These are phyloP conservation scores for Pulveroboletus sp. DNA, from an alignment of 768 basidiomycete genomes.

Conservation along the genomic window DNA sequence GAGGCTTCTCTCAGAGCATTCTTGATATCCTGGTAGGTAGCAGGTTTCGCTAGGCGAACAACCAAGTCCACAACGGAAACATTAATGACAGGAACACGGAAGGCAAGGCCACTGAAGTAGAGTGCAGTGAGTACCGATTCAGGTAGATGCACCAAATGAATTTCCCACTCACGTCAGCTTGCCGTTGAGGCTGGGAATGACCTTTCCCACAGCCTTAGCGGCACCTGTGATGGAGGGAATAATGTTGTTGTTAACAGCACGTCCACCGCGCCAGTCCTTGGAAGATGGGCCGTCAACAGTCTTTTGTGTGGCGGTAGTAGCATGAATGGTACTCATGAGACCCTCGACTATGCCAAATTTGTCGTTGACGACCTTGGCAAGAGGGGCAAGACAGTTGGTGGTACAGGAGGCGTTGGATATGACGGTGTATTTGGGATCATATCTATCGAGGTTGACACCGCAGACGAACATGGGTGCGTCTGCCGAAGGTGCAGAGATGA, in stretches of 20 bases:
- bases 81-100: constrained; percentile 96
- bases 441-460: constrained; percentile 92
- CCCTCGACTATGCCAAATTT: constrained; percentile 95
- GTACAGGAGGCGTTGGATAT: constrained; percentile 99
- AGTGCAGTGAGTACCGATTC: constrained; percentile 3
- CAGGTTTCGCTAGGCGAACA: constrained; percentile 80
- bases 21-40: constrained; percentile 92
- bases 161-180: constrained; percentile 82
- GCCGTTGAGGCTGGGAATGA: constrained; percentile 93
- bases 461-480: constrained; percentile 94
- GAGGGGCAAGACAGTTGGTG: constrained; percentile 98
- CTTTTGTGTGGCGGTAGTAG: constrained; percentile 94
- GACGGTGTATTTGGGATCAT: constrained; percentile 85
- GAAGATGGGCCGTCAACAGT: constrained; percentile 90
- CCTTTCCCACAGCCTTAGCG: constrained; percentile 98
- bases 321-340: constrained; percentile 98
- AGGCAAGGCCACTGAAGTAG: constrained; percentile 69
- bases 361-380: constrained; percentile 98
- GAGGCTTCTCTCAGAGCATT: constrained; percentile 73
- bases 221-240: constrained; percentile 99
- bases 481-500: constrained; percentile 98
- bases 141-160: background rate
- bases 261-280: constrained; percentile 98
- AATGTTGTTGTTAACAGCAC: constrained; percentile 96
- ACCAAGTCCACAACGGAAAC: constrained; percentile 99